Base-by-base conservation (phyloP, 345 rosid species). In the Melastoma malabathricum region DNA sequence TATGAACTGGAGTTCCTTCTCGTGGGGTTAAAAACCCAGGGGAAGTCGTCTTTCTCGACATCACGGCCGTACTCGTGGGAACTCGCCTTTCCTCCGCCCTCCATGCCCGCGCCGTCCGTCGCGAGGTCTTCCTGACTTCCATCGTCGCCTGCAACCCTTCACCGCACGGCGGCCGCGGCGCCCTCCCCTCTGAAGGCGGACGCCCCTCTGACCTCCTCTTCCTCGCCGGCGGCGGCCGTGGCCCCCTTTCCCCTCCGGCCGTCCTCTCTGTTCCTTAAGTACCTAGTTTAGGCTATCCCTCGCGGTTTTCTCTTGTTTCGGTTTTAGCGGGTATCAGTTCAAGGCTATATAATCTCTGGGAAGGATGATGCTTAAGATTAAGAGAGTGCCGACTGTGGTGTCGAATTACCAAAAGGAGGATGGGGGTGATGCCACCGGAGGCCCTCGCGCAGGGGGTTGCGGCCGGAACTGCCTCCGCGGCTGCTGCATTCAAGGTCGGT, bases 121-220 rank as follows among this genome's bases (percentile, higher is more conserved):
- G 88, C 41, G 77, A 76, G 90, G 90, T 94, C 67, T 71, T 82
- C 66, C 55, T 93, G 66, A 77, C 67, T 50, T 94, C 69, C 65
- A 73, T 79, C 58, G 46, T 52, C 46, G 39, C 44, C 16, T 18
- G 43, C 75, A 78, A 71, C 84, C 99, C 97, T 75, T 88, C 80
- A 75, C 94, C 95, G 89, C 97, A 93, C 99, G 99, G 99, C 48
- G 99, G 99, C 66, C 99, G 99, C 71, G 99, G 99, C 59, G 99
- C 99, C 64, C 75, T 88, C 84, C 99, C 99, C 59, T 93, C 99
- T 52, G 99, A 93, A 83, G 99, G 99, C 80, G 99, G 99, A 50
- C 83, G 95, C 72, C 99, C 99, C 68, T 93, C 99, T 17, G 99
- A 93, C 75, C 97, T 93, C 71, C 95, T 88, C 71, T 93, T 93